Evolutionary conservation across 2,329 filamentous ascomycete genomes (phyloP), one percentile per base, ranked within the genome.

Genomic region (Falciphora oryzae): DNA sequence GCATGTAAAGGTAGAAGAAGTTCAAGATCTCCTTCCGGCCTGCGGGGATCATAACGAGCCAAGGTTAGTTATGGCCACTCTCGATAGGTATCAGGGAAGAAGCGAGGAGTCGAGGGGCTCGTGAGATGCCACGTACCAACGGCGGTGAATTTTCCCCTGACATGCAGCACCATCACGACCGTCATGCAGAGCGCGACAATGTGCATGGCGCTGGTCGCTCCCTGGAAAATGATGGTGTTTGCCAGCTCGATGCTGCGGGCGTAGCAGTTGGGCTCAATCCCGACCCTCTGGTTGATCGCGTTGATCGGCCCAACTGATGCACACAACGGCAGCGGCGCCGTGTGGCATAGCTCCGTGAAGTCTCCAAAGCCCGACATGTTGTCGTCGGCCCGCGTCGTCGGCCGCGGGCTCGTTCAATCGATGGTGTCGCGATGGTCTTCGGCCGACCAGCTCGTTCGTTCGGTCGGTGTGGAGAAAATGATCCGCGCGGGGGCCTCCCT

Each of bases 191-290:
- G 81, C 18, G 94, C 92, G 65, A 90, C 80, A 70, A 99, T 98
- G 77, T 99, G 95, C 79, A 95, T 91, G 73, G 94, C 93, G 67
- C 91, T 92, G 28, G 93, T 88, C 32, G 93, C 95, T 73, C 89
- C 92, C 79, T 98, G 89, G 76, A 99, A 99, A 73, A 99, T 99
- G 79, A 98, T 94, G 57, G 95, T 99, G 80, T 99, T 99, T 70
- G 93, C 95, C 70, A 98, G 79, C 78, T 97, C 93, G 76, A 99
- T 94, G 72, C 95, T 96, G 66, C 95, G 89, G 66, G 95, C 91
- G 79, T 94, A 98, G 82, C 95, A 99, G 73, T 88, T 86, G 65
- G 95, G 88, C 75, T 97, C 89, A 69, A 97, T 95, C 70, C 93
- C 91, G 16, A 89, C 85, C 65, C 85, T 83, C 69, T 83, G 85